Conservation (phyloP, 1,139 yeast species). For the Torulaspora globosa region DNA sequence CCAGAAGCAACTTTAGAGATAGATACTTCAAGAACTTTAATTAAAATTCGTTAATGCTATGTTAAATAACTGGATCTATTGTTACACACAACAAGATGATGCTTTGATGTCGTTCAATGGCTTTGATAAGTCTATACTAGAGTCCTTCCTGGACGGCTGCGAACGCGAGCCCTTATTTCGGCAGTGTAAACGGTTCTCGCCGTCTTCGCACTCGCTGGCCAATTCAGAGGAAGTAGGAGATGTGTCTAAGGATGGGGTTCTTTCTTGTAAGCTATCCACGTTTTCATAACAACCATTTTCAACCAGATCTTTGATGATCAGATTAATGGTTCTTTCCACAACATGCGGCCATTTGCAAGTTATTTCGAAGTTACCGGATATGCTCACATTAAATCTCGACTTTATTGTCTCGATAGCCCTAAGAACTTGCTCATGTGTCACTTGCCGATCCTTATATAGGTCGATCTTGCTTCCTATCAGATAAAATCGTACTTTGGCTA, state of each 20-base stretch:
- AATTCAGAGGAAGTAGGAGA: conserved; percentile 6
- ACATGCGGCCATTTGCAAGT: conserved; percentile 36
- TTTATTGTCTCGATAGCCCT: conserved; percentile 26
- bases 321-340: conserved; percentile 32
- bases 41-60: conserved; percentile 11
- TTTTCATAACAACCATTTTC: conserved; percentile 34
- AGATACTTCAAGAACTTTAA: conserved; percentile 71
- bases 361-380: conserved; percentile 36
- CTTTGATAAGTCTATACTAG: conserved; percentile 11
- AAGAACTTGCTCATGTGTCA: conserved; percentile 33
- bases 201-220: conserved; percentile 6
- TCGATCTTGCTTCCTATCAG: conserved; percentile 45
- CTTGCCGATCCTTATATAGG: conserved; percentile 32
- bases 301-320: conserved; percentile 32
- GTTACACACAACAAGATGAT: conserved; percentile 20
- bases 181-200: background rate
- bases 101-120: conserved; percentile 9
- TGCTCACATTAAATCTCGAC: conserved; percentile 23
- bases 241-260: conserved; percentile 10
- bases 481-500: conserved; percentile 37
- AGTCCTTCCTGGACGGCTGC: conserved; percentile 1
- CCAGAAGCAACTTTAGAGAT: conserved; percentile 59
- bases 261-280: conserved; percentile 6
- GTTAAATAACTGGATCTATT: conserved; percentile 1
- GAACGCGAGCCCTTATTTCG: conserved; percentile 4